A percentile compares a stretch with the other conserved stretches of the same genome.
Evolutionary conservation across 176 grass and related monocot genomes (phyloP).

Genomic region (Zea mays): DNA sequence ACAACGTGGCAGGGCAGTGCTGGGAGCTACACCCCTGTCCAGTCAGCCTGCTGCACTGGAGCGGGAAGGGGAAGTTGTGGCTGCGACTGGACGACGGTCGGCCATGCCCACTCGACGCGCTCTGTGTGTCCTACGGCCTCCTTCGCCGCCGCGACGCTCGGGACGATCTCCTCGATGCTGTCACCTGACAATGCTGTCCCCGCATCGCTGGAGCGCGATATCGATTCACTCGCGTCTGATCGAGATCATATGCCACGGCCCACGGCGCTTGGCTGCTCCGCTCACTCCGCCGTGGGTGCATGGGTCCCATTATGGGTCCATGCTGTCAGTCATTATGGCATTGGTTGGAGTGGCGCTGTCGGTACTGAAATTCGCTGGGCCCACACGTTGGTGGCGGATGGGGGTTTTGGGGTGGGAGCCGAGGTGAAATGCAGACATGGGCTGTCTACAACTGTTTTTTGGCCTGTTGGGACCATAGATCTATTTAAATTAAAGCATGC

Average conservation of each 20-base stretch:
- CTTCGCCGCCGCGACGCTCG: conserved; percentile 58
- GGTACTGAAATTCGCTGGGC: conserved; percentile 26
- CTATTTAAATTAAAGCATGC: neutral
- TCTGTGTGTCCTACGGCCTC: conserved; percentile 91
- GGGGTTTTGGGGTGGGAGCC: neutral
- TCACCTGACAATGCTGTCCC: conserved; percentile 52
- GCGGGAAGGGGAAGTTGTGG: conserved; percentile 97
- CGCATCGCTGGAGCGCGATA: conserved; percentile 9
- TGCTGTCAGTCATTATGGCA: conserved; percentile 20
- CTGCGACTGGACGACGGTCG: conserved; percentile 76
- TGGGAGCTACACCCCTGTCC: conserved; percentile 84
- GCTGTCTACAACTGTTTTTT: conserved; percentile 53
- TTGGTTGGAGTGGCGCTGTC: conserved; percentile 15
- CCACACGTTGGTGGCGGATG: conserved; percentile 35
- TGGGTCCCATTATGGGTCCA: neutral
- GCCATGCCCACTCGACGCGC: conserved; percentile 74
- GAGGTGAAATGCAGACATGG: conserved; percentile 2
- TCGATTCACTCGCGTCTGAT: conserved; percentile 14
- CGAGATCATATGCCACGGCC: neutral
- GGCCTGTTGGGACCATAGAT: neutral
- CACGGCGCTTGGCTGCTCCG: conserved; percentile 13
- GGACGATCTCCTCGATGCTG: conserved; percentile 74
- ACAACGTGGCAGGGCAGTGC: conserved; percentile 86
- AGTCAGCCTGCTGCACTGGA: conserved; percentile 97
- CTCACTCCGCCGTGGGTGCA: conserved; percentile 34